These are phyloP conservation scores for Neonectria faginata DNA, from an alignment of 2,329 filamentous ascomycete species.

Conservation along the genomic window DNA sequence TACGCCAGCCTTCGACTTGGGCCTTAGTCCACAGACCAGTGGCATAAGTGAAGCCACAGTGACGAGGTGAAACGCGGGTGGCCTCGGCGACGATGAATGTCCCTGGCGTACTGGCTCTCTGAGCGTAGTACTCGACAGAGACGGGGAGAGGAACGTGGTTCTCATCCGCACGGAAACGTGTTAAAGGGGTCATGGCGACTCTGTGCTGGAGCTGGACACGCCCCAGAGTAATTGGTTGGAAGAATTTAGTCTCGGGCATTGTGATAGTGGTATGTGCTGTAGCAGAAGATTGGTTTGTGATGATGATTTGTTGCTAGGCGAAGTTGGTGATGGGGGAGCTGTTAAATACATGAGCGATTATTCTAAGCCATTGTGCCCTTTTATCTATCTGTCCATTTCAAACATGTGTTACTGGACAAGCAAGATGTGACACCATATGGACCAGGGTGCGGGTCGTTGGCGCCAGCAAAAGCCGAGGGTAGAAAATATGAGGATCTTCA, in stretches of 20 bases:
- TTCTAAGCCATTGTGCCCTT: no score
- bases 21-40: constrained; percentile 20
- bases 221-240: not conserved
- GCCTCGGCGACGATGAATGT: constrained; percentile 16
- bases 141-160: not conserved
- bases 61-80: not conserved
- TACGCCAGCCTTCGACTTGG: constrained; percentile 22
- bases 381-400: no score
- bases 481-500: no score
- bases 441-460: no score
- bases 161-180: not conserved
- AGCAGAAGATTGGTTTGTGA: no score
- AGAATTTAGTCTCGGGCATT: not conserved
- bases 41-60: constrained; percentile 3
- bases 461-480: no score
- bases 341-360: no score
- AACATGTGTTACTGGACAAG: no score
- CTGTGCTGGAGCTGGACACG: not conserved
- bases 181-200: not conserved
- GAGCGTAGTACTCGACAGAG: constrained; percentile 10
- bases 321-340: no score
- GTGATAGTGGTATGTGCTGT: no score
- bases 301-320: no score
- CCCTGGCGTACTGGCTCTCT: constrained; percentile 7
- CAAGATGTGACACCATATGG: no score